Percentiles rank a stretch among this genome's conserved stretches.
These are phyloP conservation scores for Phaeosphaeriaceae sp. DNA, from an alignment of 2,329 filamentous ascomycete genomes.

Conservation along the genomic window DNA sequence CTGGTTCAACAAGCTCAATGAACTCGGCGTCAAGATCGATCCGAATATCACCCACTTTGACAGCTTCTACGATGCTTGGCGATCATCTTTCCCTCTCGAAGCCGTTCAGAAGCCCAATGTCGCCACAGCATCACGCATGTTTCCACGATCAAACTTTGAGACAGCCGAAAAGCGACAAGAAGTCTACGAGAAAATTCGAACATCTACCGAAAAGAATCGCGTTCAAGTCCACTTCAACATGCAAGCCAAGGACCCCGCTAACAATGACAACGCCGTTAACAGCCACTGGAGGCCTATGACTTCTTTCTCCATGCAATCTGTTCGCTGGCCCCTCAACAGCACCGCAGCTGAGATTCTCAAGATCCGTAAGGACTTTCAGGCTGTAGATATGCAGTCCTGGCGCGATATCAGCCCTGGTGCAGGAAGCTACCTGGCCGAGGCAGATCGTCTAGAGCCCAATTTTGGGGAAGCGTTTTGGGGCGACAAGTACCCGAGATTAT, in stretches of 20 bases:
- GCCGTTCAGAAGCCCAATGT: conserved; percentile 41
- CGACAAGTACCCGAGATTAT: conserved; percentile 37
- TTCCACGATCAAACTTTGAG: conserved; percentile 43
- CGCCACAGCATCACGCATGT: conserved; percentile 42
- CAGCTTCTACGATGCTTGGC: conserved; percentile 42
- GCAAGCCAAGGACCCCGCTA: conserved; percentile 35
- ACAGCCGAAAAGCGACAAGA: conserved; percentile 41
- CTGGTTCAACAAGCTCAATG: conserved; percentile 38
- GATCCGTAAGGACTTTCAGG: conserved; percentile 34
- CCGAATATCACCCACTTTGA: conserved; percentile 44
- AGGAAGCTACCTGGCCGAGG: conserved; percentile 39
- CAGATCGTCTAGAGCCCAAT: conserved; percentile 40
- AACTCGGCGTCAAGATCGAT: conserved; percentile 38
- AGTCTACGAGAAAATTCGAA: conserved; percentile 32
- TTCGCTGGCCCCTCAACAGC: conserved; percentile 41
- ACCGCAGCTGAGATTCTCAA: conserved; percentile 34
- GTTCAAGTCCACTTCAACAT: conserved; percentile 48
- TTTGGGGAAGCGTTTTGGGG: conserved; percentile 44
- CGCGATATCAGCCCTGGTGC: conserved; percentile 41
- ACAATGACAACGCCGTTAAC: conserved; percentile 41
- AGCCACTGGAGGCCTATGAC: conserved; percentile 36
- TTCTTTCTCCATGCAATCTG: conserved; percentile 39
- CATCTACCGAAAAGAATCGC: conserved; percentile 42
- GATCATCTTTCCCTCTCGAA: conserved; percentile 44
- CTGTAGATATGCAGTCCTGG: conserved; percentile 38